Conservation (phyloP, 225 moss, liverwort and hornwort genomes). For the Antitrichia curtipendula region DNA sequence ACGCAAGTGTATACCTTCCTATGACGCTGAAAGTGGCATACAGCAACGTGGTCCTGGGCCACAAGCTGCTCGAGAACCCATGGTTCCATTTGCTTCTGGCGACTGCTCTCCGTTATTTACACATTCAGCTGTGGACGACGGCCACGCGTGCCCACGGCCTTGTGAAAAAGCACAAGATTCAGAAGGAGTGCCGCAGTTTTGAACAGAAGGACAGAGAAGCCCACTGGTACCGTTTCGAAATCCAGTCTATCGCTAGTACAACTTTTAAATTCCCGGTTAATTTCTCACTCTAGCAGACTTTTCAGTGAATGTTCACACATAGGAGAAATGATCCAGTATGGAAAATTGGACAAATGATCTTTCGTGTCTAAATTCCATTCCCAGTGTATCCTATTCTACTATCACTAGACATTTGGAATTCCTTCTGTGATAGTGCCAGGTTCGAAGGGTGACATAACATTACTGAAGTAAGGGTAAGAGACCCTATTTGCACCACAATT, state of each 20-base stretch:
- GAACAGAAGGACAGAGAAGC: neutral
- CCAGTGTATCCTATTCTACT: too few species aligned
- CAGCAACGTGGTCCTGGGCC: neutral
- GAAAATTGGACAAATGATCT: too few species aligned
- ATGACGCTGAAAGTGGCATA: neutral
- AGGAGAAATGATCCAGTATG: neutral
- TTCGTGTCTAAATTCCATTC: too few species aligned
- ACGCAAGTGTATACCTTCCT: neutral
- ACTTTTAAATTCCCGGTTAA: neutral
- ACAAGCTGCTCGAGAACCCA: neutral
- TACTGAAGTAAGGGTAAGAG: neutral
- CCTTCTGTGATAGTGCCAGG: too few species aligned
- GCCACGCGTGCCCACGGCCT: neutral
- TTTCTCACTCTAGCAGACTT: neutral
- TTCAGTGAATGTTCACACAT: neutral
- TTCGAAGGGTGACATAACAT: neutral
- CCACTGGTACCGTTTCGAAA: neutral
- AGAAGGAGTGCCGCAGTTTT: neutral
- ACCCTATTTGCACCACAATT: neutral
- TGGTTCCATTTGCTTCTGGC: neutral
- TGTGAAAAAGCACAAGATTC: neutral
- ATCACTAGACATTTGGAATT: too few species aligned
- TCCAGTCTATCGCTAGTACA: neutral
- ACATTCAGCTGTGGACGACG: neutral
- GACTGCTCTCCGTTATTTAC: neutral